These are phyloP conservation scores for Vitis vinifera DNA, from an alignment of 164 flowering plant genomes.

Conservation along the genomic window ASM3070453v1 NC_081812.1:23543001-23543500, in stretches of 20 bases:
- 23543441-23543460: no score
- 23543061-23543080: slow-evolving; percentile 29
- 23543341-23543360: neutral
- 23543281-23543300: slow-evolving; percentile 1
- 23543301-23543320: neutral
- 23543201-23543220: slow-evolving; percentile 38
- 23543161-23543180: slow-evolving; percentile 9
- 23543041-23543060: slow-evolving; percentile 40
- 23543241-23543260: slow-evolving; percentile 34
- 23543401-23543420: no score
- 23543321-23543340: neutral
- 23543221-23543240: slow-evolving; percentile 20
- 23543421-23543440: no score
- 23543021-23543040: slow-evolving; percentile 36
- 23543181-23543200: slow-evolving; percentile 31
- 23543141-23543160: slow-evolving; percentile 20
- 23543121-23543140: slow-evolving; percentile 22
- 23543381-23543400: no score
- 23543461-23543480: no score
- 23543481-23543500: no score
- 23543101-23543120: slow-evolving; percentile 30
- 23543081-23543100: slow-evolving; percentile 33
- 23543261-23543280: neutral
- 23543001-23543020: slow-evolving; percentile 51
- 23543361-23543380: no score